Conservation (phyloP, 2,329 filamentous ascomycete genomes). For the Exophiala phaeomuriformis region DNA sequence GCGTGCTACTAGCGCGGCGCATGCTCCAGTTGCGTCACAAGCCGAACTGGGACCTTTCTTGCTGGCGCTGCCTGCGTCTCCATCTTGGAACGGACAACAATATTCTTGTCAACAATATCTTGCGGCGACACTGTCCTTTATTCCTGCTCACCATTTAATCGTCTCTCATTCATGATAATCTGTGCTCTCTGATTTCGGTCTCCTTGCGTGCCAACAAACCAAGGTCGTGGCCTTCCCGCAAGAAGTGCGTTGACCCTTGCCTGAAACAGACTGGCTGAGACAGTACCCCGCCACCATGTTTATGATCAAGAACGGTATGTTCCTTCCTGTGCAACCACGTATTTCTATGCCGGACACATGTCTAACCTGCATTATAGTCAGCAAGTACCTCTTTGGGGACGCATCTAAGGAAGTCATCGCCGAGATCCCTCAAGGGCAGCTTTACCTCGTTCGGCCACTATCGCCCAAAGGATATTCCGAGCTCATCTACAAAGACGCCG, state of each 20-base stretch:
- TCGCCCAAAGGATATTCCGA: conserved; percentile 98
- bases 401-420: conserved; percentile 85
- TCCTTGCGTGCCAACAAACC: not conserved
- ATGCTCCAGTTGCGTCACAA: conserved; percentile 13
- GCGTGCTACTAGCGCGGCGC: not conserved
- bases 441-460: conserved; percentile 89
- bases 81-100: not conserved
- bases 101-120: not conserved
- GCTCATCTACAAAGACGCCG: conserved; percentile 96
- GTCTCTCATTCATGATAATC: not conserved
- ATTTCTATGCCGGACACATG: not conserved
- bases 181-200: not conserved
- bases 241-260: not conserved
- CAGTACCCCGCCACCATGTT: conserved; percentile 40
- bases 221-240: not conserved
- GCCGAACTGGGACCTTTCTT: not conserved
- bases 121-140: not conserved
- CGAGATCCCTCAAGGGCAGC: conserved; percentile 89
- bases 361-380: conserved; percentile 49
- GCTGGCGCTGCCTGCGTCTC: conserved; percentile 1
- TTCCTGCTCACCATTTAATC: not conserved
- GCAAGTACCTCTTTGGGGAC: conserved; percentile 87
- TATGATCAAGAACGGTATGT: conserved; percentile 51
- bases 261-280: not conserved
- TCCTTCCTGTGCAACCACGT: conserved; percentile 18